Evolutionary conservation across 2,329 filamentous ascomycete genomes (phyloP).

Genomic region (Aspergillus sp.): DNA sequence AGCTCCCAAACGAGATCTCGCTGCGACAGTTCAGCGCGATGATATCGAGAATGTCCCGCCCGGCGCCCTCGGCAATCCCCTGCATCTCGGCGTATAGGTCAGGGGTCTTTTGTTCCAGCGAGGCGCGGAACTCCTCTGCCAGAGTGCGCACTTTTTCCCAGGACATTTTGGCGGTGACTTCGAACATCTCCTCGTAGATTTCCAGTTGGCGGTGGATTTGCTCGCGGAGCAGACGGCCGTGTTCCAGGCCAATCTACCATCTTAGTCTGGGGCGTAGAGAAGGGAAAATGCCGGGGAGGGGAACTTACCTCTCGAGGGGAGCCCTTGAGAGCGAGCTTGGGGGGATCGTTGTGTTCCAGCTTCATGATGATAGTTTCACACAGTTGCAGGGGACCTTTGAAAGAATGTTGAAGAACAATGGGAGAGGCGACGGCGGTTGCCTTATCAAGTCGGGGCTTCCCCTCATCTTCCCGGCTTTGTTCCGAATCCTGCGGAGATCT

Average conservation of each 20-base stretch:
- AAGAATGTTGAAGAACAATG: neutral
- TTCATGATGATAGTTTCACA: conserved; percentile 42
- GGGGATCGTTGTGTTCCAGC: conserved; percentile 12
- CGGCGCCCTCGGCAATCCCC: conserved; percentile 55
- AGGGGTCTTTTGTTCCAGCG: conserved; percentile 38
- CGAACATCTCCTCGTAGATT: conserved; percentile 50
- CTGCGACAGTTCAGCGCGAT: conserved; percentile 59
- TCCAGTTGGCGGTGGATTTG: conserved; percentile 44
- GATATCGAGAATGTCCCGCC: conserved; percentile 49
- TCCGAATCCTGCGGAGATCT: neutral
- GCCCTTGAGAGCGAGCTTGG: conserved; percentile 23
- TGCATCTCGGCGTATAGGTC: conserved; percentile 45
- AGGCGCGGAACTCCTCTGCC: conserved; percentile 47
- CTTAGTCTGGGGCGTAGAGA: neutral
- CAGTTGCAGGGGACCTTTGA: neutral
- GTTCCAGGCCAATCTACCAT: conserved; percentile 45
- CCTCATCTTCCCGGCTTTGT: neutral
- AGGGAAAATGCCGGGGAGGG: neutral
- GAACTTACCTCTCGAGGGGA: conserved; percentile 25
- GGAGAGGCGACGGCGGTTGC: neutral
- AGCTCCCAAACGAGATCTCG: conserved; percentile 57
- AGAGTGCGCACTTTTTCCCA: conserved; percentile 47
- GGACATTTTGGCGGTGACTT: conserved; percentile 44
- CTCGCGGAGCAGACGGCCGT: conserved; percentile 40
- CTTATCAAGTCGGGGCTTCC: neutral